A percentile compares a stretch with the other conserved stretches of the same genome.
Evolutionary conservation across 163 green algal species (phyloP).

Genomic region (Scenedesmus sp.): DNA sequence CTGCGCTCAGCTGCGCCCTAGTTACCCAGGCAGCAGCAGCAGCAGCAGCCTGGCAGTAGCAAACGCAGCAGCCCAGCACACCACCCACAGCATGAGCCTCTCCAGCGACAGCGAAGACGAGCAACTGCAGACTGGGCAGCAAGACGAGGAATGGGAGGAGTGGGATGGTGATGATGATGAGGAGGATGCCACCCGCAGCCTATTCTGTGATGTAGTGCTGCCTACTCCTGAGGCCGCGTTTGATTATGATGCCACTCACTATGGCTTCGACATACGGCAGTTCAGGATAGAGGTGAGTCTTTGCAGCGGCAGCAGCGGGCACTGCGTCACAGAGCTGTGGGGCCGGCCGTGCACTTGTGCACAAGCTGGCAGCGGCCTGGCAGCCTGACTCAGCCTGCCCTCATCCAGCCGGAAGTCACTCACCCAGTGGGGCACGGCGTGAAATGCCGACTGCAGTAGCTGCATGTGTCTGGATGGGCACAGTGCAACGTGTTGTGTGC

Average conservation of each 20-base stretch:
- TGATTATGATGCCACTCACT: conserved; percentile 66
- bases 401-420: too few species aligned
- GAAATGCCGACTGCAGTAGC: too few species aligned
- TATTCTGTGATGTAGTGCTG: conserved; percentile 75
- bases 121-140: not conserved
- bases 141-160: conserved; percentile 79
- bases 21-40: not conserved
- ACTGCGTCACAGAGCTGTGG: not conserved
- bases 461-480: too few species aligned
- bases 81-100: conserved; percentile 11
- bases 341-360: not conserved
- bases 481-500: too few species aligned
- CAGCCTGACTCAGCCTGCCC: not conserved
- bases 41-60: conserved; percentile 19
- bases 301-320: too few species aligned
- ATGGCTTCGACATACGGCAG: conserved; percentile 82
- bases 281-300: conserved; percentile 65
- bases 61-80: not conserved
- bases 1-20: not conserved
- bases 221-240: conserved; percentile 75
- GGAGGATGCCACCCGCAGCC: conserved; percentile 66
- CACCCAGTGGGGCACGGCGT: too few species aligned
- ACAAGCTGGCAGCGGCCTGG: not conserved
- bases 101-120: conserved; percentile 26
- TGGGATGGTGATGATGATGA: conserved; percentile 67